Base-by-base conservation (phyloP, 805 yeast genomes). In the Komagataella mondaviorum region DNA sequence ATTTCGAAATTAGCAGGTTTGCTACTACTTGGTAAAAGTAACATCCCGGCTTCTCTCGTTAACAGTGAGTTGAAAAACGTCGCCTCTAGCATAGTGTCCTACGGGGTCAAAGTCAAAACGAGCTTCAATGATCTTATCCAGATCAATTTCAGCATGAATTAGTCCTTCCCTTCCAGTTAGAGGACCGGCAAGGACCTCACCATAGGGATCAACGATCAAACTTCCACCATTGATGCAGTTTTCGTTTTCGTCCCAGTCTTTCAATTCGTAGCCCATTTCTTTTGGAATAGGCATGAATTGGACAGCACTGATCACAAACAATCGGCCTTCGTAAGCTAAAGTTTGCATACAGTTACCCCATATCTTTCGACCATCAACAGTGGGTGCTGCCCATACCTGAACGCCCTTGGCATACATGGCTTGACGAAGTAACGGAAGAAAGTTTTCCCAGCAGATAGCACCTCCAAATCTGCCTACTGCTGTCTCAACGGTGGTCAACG, bases 371-470 rank as follows among this genome's bases (percentile, higher is more conserved):
- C 68, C 71, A 52, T 72, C 76, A 16, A 72, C 73, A 14, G 74
- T 69, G 51, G 77, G 76, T 3, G 76, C 75, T 45, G 66, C 66
- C 63, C 68, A 71, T 23, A 72, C 59, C 51, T 68, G 65, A 16
- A 71, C 55, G n/a, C 71, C 72, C 53, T 72, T 71, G 22, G 72
- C 66, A 51, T 72, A 71, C 61, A 68, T 67, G 1, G 74, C 67
- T 23, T 64, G 61, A 58, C 76, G 64, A 51, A 65, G 58, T 51
- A 71, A 55, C 3, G 76, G 76, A 58, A 70, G 63, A 57, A 64
- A 66, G 56, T 71, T 72, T 52, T 73, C 77, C 76, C 77, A 72
- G 58, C 77, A 73, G 48, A 72, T 71, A 36, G 68, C 75, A 20
- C 73, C 76, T 16, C 76, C 76, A n/a, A 71, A 53, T 48, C 60